These are phyloP conservation scores for Curvularia sp. DNA, from an alignment of 2,329 filamentous ascomycete genomes.

Conservation along the genomic window DNA sequence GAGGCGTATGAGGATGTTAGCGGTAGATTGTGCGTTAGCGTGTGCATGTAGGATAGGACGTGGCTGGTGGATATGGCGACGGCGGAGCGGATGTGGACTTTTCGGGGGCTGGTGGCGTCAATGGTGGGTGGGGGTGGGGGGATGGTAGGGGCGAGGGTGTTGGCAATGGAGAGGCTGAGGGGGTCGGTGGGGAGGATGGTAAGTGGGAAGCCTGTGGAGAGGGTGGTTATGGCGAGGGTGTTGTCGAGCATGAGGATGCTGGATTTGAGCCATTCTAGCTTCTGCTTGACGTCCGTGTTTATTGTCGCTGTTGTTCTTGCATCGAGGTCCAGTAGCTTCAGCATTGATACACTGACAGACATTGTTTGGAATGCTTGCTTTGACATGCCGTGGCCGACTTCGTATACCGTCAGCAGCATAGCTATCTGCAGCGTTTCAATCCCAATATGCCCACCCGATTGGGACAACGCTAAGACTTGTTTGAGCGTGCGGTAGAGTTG, in stretches of 20 bases:
- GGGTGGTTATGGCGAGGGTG: neutral
- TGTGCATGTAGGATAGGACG: conserved; percentile 15
- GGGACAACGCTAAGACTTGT: conserved; percentile 12
- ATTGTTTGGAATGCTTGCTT: conserved; percentile 19
- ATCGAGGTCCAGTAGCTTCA: conserved; percentile 8
- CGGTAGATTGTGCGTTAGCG: neutral
- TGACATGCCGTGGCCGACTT: conserved; percentile 19
- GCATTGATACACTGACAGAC: conserved; percentile 6
- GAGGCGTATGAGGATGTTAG: neutral
- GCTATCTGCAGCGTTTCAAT: conserved; percentile 15
- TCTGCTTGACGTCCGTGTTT: neutral
- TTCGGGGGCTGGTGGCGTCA: conserved; percentile 19
- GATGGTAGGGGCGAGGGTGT: neutral
- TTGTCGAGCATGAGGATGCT: conserved; percentile 26
- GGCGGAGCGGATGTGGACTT: conserved; percentile 20
- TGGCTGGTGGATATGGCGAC: conserved; percentile 19
- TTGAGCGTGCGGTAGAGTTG: conserved; percentile 21
- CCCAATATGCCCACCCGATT: neutral
- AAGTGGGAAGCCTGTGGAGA: neutral
- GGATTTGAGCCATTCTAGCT: conserved; percentile 14
- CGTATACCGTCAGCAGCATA: conserved; percentile 21
- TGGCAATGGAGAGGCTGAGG: neutral
- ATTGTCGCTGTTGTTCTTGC: too few species aligned
- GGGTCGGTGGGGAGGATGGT: neutral
- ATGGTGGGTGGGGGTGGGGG: conserved; percentile 13